Percentiles rank a stretch among this genome's conserved stretches.
phyloP scores from a whole-genome alignment of 108 stramenopile species.

The Cyclotella cryptica region DNA sequence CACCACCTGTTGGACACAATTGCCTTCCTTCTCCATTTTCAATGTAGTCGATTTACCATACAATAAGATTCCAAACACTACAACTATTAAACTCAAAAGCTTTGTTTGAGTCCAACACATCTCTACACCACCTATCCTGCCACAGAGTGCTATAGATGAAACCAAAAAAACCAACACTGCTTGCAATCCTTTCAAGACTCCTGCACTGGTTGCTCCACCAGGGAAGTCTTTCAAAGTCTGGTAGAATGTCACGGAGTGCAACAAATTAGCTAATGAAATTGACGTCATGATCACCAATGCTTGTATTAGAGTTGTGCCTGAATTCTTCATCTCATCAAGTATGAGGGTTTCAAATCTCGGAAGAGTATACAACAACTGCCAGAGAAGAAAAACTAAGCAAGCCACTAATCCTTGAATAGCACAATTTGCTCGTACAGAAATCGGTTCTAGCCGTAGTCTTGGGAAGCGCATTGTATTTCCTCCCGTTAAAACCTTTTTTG shows the following conservation, averaged over 20 bases:
- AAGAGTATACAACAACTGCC: constrained; percentile 78
- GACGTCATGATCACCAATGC: constrained; percentile 37
- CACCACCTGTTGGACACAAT: too few species aligned
- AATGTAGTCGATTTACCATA: constrained; percentile 40
- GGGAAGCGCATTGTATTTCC: neutral
- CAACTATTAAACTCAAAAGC: constrained; percentile 63
- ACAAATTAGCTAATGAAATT: constrained; percentile 59
- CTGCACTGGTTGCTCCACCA: constrained; percentile 80
- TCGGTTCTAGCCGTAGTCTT: constrained; percentile 14
- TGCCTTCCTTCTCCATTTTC: constrained; percentile 16
- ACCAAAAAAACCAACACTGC: constrained; percentile 80
- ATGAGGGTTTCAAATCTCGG: constrained; percentile 60
- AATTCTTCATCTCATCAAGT: constrained; percentile 57
- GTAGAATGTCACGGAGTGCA: constrained; percentile 75
- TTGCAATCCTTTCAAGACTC: constrained; percentile 86
- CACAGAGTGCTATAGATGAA: constrained; percentile 72
- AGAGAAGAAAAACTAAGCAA: constrained; percentile 47
- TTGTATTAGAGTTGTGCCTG: constrained; percentile 50
- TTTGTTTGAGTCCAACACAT: constrained; percentile 77
- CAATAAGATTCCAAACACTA: constrained; percentile 58
- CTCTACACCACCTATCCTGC: constrained; percentile 65
- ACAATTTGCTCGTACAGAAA: constrained; percentile 75
- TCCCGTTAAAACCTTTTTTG: neutral
- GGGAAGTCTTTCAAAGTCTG: constrained; percentile 73
- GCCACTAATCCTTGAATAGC: constrained; percentile 73